Evolutionary conservation across 2,329 filamentous ascomycete genomes (phyloP).

Genomic region (Colletotrichum somersetense): DNA sequence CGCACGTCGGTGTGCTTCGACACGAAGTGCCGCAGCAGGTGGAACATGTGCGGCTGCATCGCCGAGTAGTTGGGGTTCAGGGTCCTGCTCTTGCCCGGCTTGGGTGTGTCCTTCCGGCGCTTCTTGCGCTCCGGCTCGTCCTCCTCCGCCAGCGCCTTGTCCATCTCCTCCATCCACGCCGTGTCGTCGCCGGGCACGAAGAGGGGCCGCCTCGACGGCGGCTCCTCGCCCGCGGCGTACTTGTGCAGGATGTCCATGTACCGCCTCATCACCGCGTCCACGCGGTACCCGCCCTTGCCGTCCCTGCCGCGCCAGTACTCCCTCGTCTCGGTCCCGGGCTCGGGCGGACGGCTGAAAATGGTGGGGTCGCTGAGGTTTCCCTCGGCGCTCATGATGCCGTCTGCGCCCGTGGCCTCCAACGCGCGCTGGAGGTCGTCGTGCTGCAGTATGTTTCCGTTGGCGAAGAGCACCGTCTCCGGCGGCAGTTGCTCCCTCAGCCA

Average conservation of each 20-base stretch:
- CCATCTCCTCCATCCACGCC: constrained; percentile 57
- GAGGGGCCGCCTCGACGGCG: constrained; percentile 77
- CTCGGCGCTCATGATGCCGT: constrained; percentile 96
- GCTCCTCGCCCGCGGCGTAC: constrained; percentile 75
- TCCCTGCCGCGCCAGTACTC: constrained; percentile 90
- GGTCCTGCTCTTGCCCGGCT: constrained; percentile 51
- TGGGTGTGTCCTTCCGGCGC: constrained; percentile 55
- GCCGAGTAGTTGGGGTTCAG: constrained; percentile 81
- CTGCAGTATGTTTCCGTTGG: constrained; percentile 93
- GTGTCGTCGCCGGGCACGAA: constrained; percentile 75
- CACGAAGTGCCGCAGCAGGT: constrained; percentile 87
- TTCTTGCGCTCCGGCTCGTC: constrained; percentile 67
- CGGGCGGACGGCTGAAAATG: constrained; percentile 81
- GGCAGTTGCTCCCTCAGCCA: constrained; percentile 88
- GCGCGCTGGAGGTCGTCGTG: constrained; percentile 82
- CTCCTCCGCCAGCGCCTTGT: constrained; percentile 47
- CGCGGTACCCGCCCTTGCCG: constrained; percentile 85
- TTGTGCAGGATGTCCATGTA: constrained; percentile 92
- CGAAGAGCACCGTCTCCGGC: constrained; percentile 90
- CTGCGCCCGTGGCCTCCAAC: constrained; percentile 85
- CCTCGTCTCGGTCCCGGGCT: constrained; percentile 66
- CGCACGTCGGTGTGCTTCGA: constrained; percentile 84
- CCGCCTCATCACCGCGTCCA: constrained; percentile 87
- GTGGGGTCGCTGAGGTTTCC: constrained; percentile 93
- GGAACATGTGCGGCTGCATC: constrained; percentile 94